Evolutionary conservation across 371 early-diverging fungal genomes (phyloP).

Genomic region (Neoconidiobolus thromboides): DNA sequence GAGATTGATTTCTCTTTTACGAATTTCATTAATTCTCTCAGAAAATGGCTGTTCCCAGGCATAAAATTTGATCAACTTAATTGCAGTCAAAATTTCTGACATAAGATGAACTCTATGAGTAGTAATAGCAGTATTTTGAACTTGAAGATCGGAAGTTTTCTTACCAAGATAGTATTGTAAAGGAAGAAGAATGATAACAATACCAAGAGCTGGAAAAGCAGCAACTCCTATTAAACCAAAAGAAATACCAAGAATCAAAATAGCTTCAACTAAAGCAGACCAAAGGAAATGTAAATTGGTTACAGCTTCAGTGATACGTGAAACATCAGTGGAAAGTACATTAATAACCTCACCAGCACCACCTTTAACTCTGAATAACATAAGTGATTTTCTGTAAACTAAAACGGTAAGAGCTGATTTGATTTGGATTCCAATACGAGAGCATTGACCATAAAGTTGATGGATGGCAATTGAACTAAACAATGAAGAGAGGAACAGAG

Average conservation of each 20-base stretch:
- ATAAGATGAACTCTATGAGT: conserved; percentile 43
- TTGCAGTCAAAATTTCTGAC: conserved; percentile 46
- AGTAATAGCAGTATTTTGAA: conserved; percentile 20
- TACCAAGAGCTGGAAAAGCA: conserved; percentile 29
- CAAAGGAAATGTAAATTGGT: conserved; percentile 47
- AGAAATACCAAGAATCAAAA: conserved; percentile 22
- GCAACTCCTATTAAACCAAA: conserved; percentile 24
- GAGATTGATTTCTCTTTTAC: conserved; percentile 25
- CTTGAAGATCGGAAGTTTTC: conserved; percentile 17
- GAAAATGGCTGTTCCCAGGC: conserved; percentile 39
- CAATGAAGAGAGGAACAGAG: conserved; percentile 19
- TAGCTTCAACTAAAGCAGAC: conserved; percentile 40
- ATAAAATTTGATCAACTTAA: conserved; percentile 57
- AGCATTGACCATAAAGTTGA: conserved; percentile 31
- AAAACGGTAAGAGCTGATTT: conserved; percentile 43
- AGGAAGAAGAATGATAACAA: conserved; percentile 36
- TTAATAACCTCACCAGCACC: conserved; percentile 36
- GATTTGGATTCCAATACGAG: conserved; percentile 33
- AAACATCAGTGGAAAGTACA: conserved; percentile 32
- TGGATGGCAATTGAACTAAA: conserved; percentile 26
- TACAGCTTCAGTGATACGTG: conserved; percentile 32
- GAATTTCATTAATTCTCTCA: conserved; percentile 17
- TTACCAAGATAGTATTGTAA: conserved; percentile 34
- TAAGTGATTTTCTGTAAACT: conserved; percentile 43
- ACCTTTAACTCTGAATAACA: conserved; percentile 31